Conservation (phyloP, 257 asterid species). For the Nicotiana undulata region DNA sequence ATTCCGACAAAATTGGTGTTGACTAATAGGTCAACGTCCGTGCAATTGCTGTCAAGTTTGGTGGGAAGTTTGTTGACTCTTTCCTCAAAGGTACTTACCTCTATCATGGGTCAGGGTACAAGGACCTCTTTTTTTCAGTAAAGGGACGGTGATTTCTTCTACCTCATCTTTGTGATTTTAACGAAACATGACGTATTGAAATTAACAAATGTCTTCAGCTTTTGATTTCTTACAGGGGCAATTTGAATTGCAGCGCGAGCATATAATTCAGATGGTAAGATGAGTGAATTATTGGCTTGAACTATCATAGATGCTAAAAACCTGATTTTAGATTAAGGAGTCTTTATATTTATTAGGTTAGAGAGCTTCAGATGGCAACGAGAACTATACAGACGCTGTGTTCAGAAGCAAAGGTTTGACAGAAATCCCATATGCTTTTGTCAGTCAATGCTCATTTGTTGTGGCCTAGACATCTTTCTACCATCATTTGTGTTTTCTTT, state of each 20-base stretch:
- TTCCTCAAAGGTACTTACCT: conserved; percentile 61
- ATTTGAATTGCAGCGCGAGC: conserved; percentile 55
- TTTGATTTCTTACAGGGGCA: conserved; percentile 65
- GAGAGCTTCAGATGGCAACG: conserved; percentile 86
- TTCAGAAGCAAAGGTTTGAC: conserved; percentile 82
- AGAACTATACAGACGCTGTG: conserved; percentile 77
- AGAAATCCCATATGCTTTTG: conserved; percentile 5
- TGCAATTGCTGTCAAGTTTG: conserved; percentile 77
- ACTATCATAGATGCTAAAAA: background rate
- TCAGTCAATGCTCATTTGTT: background rate
- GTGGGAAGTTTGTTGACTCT: conserved; percentile 78
- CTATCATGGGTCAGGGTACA: conserved; percentile 1
- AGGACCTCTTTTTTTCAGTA: background rate
- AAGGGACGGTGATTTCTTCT: background rate
- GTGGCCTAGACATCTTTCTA: background rate
- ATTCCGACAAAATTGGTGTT: conserved; percentile 14
- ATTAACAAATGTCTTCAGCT: conserved; percentile 35
- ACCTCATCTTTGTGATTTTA: background rate
- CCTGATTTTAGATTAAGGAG: conserved; percentile 1
- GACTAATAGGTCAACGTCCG: conserved; percentile 56
- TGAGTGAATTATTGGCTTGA: conserved; percentile 10
- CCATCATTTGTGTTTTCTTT: conserved; percentile 7
- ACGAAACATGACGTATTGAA: conserved; percentile 5
- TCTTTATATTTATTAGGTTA: conserved; percentile 39
- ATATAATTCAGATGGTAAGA: conserved; percentile 66